Evolutionary conservation across 177 flowering plant species (phyloP).

Genomic region (Tripterygium wilfordii): DNA sequence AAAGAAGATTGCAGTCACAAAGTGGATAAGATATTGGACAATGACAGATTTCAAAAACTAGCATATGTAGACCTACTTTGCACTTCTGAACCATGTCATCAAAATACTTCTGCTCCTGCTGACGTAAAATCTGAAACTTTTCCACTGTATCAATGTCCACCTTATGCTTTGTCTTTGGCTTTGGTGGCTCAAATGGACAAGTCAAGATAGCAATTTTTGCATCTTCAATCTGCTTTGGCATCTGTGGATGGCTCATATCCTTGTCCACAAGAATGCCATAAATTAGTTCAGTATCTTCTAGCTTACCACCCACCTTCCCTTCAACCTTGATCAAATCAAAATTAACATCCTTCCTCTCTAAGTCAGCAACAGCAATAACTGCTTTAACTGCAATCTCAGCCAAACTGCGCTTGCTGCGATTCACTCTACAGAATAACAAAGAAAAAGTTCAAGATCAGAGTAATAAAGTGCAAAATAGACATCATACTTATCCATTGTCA

Average conservation of each 20-base stretch:
- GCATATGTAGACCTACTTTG: slow-evolving; percentile 47
- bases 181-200: slow-evolving; percentile 99
- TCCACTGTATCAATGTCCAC: slow-evolving; percentile 97
- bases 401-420: slow-evolving; percentile 84
- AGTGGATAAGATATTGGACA: no score
- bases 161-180: slow-evolving; percentile 99
- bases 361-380: slow-evolving; percentile 92
- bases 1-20: no score
- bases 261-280: slow-evolving; percentile 94
- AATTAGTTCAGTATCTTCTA: slow-evolving; percentile 92
- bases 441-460: no score
- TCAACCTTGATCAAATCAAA: slow-evolving; percentile 92
- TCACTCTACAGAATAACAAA: slow-evolving; percentile 68
- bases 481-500: no score
- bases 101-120: slow-evolving; percentile 90
- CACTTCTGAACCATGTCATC: slow-evolving; percentile 98
- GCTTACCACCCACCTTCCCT: slow-evolving; percentile 98
- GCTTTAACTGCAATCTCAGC: slow-evolving; percentile 99
- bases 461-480: no score
- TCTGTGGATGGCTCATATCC: slow-evolving; percentile 99
- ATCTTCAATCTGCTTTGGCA: slow-evolving; percentile 93
- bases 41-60: no score
- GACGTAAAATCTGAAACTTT: slow-evolving; percentile 82
- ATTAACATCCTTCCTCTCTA: slow-evolving; percentile 96
- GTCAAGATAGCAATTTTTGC: slow-evolving; percentile 94